Evolutionary conservation across 768 basidiomycete genomes (phyloP).

Genomic region (Serendipita indica): DNA sequence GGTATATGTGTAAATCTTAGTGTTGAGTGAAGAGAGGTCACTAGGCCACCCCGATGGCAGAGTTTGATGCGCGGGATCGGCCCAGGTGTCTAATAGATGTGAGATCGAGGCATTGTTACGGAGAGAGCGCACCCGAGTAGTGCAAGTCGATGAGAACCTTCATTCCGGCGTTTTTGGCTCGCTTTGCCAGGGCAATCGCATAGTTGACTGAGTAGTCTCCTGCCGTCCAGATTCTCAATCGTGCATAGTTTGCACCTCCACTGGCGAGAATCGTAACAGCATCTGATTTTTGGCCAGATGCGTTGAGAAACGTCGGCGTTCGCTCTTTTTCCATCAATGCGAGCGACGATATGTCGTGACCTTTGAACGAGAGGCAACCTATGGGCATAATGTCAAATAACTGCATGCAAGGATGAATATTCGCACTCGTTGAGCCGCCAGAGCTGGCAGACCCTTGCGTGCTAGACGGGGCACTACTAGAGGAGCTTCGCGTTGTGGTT

Average conservation of each 20-base stretch:
- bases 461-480: too few relatives aligned
- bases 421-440: neutral
- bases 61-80: slow-evolving; percentile 46
- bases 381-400: neutral
- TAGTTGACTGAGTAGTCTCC: slow-evolving; percentile 37
- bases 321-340: neutral
- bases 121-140: slow-evolving; percentile 20
- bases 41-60: slow-evolving; percentile 45
- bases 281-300: neutral
- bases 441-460: too few relatives aligned
- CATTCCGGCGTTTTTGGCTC: slow-evolving; percentile 43
- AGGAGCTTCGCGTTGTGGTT: neutral
- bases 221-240: slow-evolving; percentile 49
- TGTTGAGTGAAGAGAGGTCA: slow-evolving; percentile 35
- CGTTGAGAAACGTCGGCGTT: neutral
- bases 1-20: slow-evolving; percentile 44
- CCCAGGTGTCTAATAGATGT: slow-evolving; percentile 29
- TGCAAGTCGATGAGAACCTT: slow-evolving; percentile 41
- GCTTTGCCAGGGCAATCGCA: slow-evolving; percentile 38
- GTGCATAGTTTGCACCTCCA: slow-evolving; percentile 42
- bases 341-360: neutral
- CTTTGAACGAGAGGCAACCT: neutral
- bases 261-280: slow-evolving; percentile 31
- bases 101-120: neutral
- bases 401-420: too few relatives aligned